Percentiles rank a stretch among this genome's conserved stretches.
phyloP scores from a whole-genome alignment of 192 early-diverging fungal genomes.

The Backusella psychrophila region DNA sequence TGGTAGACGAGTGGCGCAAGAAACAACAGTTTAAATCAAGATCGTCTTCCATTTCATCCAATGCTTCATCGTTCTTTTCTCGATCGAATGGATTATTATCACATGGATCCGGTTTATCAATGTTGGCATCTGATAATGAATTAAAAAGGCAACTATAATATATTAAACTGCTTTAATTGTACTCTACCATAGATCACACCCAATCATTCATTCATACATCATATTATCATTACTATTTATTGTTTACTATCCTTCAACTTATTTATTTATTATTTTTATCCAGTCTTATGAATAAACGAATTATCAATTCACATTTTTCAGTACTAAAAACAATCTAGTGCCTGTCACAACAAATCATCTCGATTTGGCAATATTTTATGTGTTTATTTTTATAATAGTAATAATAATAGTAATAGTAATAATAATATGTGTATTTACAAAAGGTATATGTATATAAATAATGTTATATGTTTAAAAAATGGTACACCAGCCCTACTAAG shows the following conservation, averaged over 20 bases:
- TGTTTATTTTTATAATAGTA: background rate
- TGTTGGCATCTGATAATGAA: background rate
- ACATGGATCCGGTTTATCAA: background rate
- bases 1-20: slow-evolving; percentile 1
- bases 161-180: background rate
- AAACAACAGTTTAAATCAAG: background rate
- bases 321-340: background rate
- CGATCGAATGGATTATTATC: background rate
- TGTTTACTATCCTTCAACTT: background rate
- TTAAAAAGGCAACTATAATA: background rate
- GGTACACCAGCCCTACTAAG: slow-evolving; percentile 20
- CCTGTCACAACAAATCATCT: background rate
- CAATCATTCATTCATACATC: background rate
- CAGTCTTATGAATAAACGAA: too few species aligned
- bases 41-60: background rate
- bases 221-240: background rate
- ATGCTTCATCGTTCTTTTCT: background rate
- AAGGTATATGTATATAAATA: background rate
- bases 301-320: background rate
- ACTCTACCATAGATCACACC: background rate
- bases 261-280: background rate
- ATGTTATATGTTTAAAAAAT: slow-evolving; percentile 7
- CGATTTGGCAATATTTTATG: background rate
- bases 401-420: too few species aligned
- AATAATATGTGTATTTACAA: background rate